Evolutionary conservation across 306 rosid genomes (phyloP).

Genomic region (Cucurbita pepo): DNA sequence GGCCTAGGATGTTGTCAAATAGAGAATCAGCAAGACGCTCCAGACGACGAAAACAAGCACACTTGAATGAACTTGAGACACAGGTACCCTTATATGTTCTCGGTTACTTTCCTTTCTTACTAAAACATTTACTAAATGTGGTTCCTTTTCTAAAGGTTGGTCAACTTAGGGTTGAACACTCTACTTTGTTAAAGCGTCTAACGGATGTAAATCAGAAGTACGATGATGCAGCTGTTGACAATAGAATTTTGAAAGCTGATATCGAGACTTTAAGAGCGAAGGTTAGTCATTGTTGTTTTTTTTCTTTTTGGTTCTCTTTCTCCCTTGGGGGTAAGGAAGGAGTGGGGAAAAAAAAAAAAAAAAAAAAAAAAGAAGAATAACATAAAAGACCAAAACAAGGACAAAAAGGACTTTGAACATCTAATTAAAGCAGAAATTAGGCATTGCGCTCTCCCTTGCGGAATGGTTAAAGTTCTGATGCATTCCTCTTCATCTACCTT

Average conservation of each 20-base stretch:
- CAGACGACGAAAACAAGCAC: constrained; percentile 50
- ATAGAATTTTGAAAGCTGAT: constrained; percentile 44
- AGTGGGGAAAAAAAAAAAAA: neutral
- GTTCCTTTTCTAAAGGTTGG: constrained; percentile 18
- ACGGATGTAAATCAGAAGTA: constrained; percentile 35
- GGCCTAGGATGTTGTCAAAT: constrained; percentile 45
- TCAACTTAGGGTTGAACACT: constrained; percentile 37
- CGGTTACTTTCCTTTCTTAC: neutral
- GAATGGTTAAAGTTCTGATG: neutral
- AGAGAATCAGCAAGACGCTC: constrained; percentile 62
- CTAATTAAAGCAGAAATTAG: neutral
- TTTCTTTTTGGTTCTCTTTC: neutral
- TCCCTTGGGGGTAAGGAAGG: neutral
- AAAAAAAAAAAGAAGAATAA: neutral
- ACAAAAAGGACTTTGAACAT: neutral
- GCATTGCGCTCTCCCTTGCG: neutral
- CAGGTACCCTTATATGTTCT: constrained; percentile 20
- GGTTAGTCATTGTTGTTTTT: constrained; percentile 9
- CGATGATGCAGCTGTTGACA: constrained; percentile 38
- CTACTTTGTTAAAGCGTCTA: constrained; percentile 30
- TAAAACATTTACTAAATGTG: neutral
- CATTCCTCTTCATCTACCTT: neutral
- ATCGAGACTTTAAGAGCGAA: constrained; percentile 47
- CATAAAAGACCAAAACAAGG: neutral
- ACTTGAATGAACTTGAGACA: constrained; percentile 41